Evolutionary conservation across 164 flowering plant species (phyloP).

Genomic region (Sedum album): DNA sequence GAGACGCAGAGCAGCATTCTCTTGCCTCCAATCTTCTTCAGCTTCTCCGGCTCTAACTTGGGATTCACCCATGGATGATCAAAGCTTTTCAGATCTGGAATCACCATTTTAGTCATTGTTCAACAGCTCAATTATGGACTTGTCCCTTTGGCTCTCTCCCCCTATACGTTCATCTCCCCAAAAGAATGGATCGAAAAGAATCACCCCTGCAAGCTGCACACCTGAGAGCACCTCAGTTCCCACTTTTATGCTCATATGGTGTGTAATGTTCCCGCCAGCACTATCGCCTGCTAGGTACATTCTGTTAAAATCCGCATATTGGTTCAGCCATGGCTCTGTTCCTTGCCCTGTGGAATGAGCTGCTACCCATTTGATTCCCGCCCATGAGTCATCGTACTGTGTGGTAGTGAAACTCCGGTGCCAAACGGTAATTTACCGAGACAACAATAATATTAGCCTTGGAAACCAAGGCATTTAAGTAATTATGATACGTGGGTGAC

Average conservation of each 20-base stretch:
- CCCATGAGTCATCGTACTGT: constrained; percentile 37
- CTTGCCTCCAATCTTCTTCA: constrained; percentile 7
- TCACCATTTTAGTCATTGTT: neutral
- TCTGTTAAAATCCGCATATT: constrained; percentile 9
- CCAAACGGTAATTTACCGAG: too few relatives aligned
- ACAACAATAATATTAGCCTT: constrained; percentile 22
- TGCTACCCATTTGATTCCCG: constrained; percentile 33
- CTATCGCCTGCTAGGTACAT: constrained; percentile 14
- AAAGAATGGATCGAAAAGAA: constrained; percentile 23
- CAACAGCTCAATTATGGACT: neutral
- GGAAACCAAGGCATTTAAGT: constrained; percentile 14
- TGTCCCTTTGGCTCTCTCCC: neutral
- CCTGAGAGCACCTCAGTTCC: constrained; percentile 5
- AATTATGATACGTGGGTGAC: constrained; percentile 20
- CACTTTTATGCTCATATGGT: constrained; percentile 13
- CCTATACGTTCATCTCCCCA: constrained; percentile 4
- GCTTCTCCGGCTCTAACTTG: neutral
- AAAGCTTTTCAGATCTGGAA: neutral
- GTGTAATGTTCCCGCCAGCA: constrained; percentile 14
- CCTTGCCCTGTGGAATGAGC: constrained; percentile 14
- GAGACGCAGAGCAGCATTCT: constrained; percentile 26
- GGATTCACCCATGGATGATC: neutral
- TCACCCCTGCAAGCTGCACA: constrained; percentile 12
- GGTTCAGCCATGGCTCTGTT: constrained; percentile 14
- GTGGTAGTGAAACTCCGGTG: constrained; percentile 27